A percentile compares a stretch with the other conserved stretches of the same genome.
phyloP scores from a whole-genome alignment of 2,329 filamentous ascomycete genomes.

The Ophiostoma pallidulum region DNA sequence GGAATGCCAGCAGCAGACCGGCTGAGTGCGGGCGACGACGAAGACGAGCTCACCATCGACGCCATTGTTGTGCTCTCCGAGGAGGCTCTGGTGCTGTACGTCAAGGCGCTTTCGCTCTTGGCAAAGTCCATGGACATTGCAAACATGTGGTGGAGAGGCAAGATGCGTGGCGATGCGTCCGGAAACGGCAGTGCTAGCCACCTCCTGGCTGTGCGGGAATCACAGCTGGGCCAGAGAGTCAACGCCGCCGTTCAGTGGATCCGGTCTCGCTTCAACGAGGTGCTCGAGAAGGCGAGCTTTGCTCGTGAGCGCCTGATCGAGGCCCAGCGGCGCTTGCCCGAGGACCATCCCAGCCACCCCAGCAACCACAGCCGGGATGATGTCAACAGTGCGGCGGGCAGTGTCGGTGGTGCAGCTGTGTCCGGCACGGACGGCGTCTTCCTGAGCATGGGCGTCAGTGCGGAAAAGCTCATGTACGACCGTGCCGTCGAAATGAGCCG shows the following conservation, averaged over 20 bases:
- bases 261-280: conserved; percentile 88
- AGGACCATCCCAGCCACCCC: conserved; percentile 79
- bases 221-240: conserved; percentile 58
- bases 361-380: conserved; percentile 48
- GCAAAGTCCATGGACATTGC: conserved; percentile 95
- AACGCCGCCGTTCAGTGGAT: conserved; percentile 96
- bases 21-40: conserved; percentile 46
- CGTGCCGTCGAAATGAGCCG: conserved; percentile 95
- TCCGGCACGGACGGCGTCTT: conserved; percentile 68
- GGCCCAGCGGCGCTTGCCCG: conserved; percentile 72
- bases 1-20: conserved; percentile 45
- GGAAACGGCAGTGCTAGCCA: conserved; percentile 19
- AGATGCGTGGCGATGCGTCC: conserved; percentile 53
- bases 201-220: conserved; percentile 32
- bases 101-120: conserved; percentile 83
- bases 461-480: conserved; percentile 97
- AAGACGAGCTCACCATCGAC: conserved; percentile 73
- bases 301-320: conserved; percentile 83
- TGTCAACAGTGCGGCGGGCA: conserved; percentile 44
- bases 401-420: conserved; percentile 40
- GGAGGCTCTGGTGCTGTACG: conserved; percentile 89
- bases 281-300: conserved; percentile 89
- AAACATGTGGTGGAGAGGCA: conserved; percentile 80
- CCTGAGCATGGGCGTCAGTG: conserved; percentile 80
- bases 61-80: conserved; percentile 82